Evolutionary conservation across 768 basidiomycete genomes (phyloP).

Genomic region (Mrakia blollopis): DNA sequence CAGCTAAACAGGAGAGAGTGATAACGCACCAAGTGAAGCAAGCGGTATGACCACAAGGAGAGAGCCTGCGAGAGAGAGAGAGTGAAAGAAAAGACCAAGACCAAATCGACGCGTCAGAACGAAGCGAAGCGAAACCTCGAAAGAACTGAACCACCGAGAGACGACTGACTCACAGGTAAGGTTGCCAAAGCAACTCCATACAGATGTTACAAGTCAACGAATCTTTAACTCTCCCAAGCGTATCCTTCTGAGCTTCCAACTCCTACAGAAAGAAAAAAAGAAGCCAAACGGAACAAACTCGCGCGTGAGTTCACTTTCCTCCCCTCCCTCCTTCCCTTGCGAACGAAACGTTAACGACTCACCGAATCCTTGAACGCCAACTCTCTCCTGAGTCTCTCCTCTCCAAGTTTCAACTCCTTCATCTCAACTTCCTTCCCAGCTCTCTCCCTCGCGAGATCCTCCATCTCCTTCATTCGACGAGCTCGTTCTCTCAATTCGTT

Average conservation of each 20-base stretch:
- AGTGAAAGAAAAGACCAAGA: background rate
- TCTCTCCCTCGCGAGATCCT: slow-evolving; percentile 18
- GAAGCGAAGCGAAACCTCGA: background rate
- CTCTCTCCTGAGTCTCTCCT: slow-evolving; percentile 18
- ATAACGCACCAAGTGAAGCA: slow-evolving; percentile 26
- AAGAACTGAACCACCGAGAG: too few relatives aligned
- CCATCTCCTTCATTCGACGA: slow-evolving; percentile 17
- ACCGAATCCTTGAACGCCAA: slow-evolving; percentile 29
- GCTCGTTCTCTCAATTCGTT: slow-evolving; percentile 16
- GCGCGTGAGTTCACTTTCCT: background rate
- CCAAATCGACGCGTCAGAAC: background rate
- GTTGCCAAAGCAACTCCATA: slow-evolving; percentile 27
- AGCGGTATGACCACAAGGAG: slow-evolving; percentile 24
- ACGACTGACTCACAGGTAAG: slow-evolving; percentile 8
- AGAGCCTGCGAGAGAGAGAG: background rate
- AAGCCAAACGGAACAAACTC: background rate
- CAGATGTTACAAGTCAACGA: slow-evolving; percentile 26
- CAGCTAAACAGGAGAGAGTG: too few relatives aligned
- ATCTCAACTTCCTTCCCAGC: slow-evolving; percentile 15
- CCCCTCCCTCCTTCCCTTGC: background rate
- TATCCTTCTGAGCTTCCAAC: slow-evolving; percentile 9
- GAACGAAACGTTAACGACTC: background rate
- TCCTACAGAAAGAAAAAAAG: background rate
- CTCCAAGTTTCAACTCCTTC: background rate
- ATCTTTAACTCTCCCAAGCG: slow-evolving; percentile 10